Conservation (phyloP, 176 grass and related monocot species). For the Rhipidocladum racemiflorum region DNA sequence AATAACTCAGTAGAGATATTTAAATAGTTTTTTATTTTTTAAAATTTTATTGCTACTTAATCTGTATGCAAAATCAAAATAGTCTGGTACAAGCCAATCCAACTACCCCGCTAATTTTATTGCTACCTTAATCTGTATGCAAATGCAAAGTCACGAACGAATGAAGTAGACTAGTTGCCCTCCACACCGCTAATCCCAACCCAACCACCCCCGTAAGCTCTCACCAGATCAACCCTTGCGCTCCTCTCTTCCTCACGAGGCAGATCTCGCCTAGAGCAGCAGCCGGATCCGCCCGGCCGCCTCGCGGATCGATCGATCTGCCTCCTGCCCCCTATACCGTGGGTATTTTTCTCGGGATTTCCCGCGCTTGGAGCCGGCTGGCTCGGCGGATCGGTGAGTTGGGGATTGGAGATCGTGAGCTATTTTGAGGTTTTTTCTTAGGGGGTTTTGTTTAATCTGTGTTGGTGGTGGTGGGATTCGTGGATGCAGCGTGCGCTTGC, state of each 20-base stretch:
- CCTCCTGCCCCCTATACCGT: neutral
- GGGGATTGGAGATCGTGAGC: neutral
- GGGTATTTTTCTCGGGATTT: neutral
- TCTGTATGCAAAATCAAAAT: too few relatives aligned
- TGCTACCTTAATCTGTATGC: too few relatives aligned
- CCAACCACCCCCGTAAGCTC: neutral
- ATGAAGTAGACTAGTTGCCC: neutral
- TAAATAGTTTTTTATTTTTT: too few relatives aligned
- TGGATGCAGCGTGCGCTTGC: conserved; percentile 31
- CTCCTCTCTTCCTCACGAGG: neutral
- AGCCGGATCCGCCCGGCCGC: neutral
- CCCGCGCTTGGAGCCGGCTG: neutral
- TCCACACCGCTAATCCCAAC: conserved; percentile 11
- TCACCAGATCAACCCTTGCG: neutral
- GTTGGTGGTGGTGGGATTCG: conserved; percentile 4
- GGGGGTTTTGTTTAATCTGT: neutral
- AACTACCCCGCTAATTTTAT: too few relatives aligned
- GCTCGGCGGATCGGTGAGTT: conserved; percentile 37
- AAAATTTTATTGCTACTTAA: too few relatives aligned
- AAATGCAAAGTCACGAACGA: too few relatives aligned
- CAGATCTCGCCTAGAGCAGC: neutral
- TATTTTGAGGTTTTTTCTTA: neutral
- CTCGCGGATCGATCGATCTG: neutral
- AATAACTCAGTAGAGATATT: too few relatives aligned
- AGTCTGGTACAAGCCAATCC: too few relatives aligned